Evolutionary conservation across 2,329 filamentous ascomycete genomes (phyloP).

Genomic region (Grosmannia clavigera): DNA sequence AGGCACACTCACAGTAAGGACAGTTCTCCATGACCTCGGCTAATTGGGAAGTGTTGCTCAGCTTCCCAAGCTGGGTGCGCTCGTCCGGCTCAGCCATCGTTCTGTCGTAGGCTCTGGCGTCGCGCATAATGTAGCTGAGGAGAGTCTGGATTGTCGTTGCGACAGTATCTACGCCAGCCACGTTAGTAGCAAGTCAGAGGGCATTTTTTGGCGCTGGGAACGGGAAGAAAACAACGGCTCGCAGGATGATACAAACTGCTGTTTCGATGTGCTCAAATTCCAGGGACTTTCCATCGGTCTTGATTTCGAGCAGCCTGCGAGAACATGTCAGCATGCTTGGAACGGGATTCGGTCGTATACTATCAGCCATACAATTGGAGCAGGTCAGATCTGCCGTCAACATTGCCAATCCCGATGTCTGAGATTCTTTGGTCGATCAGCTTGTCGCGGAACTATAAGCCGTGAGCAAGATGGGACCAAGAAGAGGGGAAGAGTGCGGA

Average conservation of each 20-base stretch:
- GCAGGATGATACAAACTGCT: background rate
- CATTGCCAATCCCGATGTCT: background rate
- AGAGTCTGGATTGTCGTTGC: background rate
- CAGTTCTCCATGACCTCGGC: conserved; percentile 20
- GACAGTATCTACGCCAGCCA: background rate
- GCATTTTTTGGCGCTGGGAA: background rate
- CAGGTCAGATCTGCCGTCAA: background rate
- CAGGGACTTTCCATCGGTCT: background rate
- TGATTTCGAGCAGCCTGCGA: background rate
- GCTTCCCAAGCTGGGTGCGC: conserved; percentile 8
- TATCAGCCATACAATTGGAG: background rate
- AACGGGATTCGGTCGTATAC: too few species aligned
- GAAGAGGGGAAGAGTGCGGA: background rate
- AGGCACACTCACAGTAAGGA: conserved; percentile 16
- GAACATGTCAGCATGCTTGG: too few species aligned
- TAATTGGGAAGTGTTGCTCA: conserved; percentile 19
- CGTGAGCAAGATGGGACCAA: background rate
- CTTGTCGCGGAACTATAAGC: background rate
- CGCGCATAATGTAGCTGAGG: background rate
- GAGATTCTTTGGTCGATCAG: background rate
- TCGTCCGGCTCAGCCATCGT: background rate
- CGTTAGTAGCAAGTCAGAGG: background rate
- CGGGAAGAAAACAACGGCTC: background rate
- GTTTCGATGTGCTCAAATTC: background rate
- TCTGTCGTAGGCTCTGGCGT: background rate